Evolutionary conservation across 208 protist species (phyloP).

Genomic region (Leishmania amazonensis): DNA sequence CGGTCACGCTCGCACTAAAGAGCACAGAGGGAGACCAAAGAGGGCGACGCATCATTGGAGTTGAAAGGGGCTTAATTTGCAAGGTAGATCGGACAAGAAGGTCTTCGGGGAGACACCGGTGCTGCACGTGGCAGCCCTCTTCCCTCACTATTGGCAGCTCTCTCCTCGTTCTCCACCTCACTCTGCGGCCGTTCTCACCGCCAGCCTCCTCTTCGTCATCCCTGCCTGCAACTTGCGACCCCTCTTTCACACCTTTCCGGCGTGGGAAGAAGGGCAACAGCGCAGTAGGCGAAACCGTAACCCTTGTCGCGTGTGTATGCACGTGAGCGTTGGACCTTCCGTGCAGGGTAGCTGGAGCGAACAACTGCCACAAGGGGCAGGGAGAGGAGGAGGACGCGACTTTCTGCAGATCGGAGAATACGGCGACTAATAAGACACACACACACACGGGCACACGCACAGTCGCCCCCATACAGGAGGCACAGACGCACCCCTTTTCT

Average conservation of each 20-base stretch:
- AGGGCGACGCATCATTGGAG: neutral
- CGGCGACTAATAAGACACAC: too few relatives aligned
- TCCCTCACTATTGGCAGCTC: neutral
- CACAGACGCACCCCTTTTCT: too few relatives aligned
- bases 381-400: neutral
- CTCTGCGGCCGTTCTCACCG: neutral
- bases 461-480: too few relatives aligned
- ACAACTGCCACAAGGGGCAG: neutral
- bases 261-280: neutral
- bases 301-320: neutral
- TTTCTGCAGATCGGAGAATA: too few relatives aligned
- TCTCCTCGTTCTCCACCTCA: neutral
- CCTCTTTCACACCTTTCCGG: neutral
- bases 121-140: neutral
- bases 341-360: neutral
- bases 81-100: neutral
- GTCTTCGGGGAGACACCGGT: neutral
- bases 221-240: neutral
- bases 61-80: neutral
- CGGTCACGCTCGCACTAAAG: neutral
- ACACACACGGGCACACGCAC: too few relatives aligned
- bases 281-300: neutral
- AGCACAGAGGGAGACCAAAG: neutral
- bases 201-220: neutral
- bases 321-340: neutral